Percentiles rank a stretch among this genome's conserved stretches.
Evolutionary conservation across 345 rosid species (phyloP).

Genomic region (Psidium guajava): DNA sequence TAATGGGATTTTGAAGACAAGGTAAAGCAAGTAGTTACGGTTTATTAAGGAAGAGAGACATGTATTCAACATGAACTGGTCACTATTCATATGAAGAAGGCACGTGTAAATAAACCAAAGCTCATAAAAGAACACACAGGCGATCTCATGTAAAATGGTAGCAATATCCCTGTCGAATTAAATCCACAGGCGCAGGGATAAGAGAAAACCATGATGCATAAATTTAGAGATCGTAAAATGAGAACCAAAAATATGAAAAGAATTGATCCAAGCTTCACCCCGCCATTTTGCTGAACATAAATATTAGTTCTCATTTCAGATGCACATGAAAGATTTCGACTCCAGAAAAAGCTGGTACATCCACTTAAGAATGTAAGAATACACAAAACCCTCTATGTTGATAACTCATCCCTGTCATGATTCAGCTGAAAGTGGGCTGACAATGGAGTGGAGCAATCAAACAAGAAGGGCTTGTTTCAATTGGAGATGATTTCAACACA

Average conservation of each 20-base stretch:
- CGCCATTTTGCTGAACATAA: background rate
- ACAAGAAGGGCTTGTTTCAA: background rate
- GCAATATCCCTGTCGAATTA: background rate
- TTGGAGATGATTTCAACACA: background rate
- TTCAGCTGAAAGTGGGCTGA: background rate
- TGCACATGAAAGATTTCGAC: background rate
- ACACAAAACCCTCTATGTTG: background rate
- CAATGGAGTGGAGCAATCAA: background rate
- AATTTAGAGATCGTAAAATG: background rate
- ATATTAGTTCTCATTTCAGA: background rate
- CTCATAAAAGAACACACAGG: background rate
- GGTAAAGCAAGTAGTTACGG: background rate
- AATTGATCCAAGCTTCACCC: background rate
- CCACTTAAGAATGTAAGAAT: background rate
- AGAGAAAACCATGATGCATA: background rate
- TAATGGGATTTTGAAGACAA: background rate
- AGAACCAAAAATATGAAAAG: background rate
- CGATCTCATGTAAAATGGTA: background rate
- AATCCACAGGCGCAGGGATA: background rate
- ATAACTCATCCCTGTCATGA: background rate
- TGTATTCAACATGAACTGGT: background rate
- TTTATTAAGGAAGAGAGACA: background rate
- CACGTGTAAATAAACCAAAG: background rate
- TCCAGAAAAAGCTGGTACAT: background rate
- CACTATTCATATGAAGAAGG: background rate